Percentiles rank a stretch among this genome's conserved stretches.
These are phyloP conservation scores for Echinochloa phyllopogon DNA, from an alignment of 176 grass and related monocot species.

Conservation along the genomic window DNA sequence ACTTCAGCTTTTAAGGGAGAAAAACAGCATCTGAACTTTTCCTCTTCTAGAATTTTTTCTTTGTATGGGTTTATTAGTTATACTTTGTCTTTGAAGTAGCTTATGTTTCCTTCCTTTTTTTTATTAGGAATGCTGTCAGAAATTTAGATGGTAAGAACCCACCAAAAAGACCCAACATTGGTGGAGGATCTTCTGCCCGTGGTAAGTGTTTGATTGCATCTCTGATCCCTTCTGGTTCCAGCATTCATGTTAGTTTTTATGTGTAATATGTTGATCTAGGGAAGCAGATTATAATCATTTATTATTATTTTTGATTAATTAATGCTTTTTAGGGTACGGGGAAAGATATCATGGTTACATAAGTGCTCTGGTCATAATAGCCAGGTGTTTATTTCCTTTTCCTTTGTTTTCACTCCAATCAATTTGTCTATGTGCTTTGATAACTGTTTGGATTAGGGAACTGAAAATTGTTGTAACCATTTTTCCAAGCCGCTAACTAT, in stretches of 20 bases:
- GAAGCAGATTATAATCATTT: neutral
- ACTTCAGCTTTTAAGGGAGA: neutral
- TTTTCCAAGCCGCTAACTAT: neutral
- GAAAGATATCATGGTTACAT: constrained; percentile 3
- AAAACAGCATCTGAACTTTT: neutral
- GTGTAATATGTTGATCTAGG: neutral
- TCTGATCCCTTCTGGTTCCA: constrained; percentile 26
- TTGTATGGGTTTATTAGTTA: neutral
- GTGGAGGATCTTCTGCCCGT: constrained; percentile 40
- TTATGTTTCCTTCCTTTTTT: constrained; percentile 7
- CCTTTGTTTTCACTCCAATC: neutral
- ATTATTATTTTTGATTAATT: neutral
- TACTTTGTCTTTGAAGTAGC: constrained; percentile 10
- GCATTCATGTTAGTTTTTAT: neutral
- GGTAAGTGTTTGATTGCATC: constrained; percentile 43
- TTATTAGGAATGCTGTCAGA: constrained; percentile 57
- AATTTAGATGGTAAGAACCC: constrained; percentile 49
- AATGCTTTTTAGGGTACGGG: neutral
- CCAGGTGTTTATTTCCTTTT: neutral
- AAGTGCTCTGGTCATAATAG: neutral
- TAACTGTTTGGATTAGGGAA: neutral
- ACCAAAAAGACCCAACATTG: constrained; percentile 62
- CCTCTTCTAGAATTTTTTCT: neutral
- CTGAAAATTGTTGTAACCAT: neutral
- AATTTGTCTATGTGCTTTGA: neutral